Base-by-base conservation (phyloP, 306 rosid species). In the Astragalus glycyphyllos region DNA sequence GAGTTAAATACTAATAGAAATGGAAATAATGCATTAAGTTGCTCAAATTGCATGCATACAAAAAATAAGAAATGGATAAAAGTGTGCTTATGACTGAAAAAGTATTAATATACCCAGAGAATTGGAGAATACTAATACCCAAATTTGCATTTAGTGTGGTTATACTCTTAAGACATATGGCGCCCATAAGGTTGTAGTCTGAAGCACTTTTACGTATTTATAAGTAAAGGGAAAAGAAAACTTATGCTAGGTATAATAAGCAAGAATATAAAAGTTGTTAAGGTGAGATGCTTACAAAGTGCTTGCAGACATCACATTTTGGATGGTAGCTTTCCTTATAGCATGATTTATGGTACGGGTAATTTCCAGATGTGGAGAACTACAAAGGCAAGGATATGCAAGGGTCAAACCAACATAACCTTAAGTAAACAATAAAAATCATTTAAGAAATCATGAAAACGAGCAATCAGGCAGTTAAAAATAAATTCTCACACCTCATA, bases 281-380 rank as follows among this genome's bases (percentile, higher is more conserved):
- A 15, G 69, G 59, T 51, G 34, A 69, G 69, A 46, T 81, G 77
- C 99, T 89, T 84, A 95, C 97, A 48, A 87, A 95, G 80, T 86
- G 96, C 85, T 86, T 95, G 94, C 99, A 95, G 75, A 95, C 97
- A 79, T 95, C 99, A 81, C 99, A 95, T 76, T 95, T 95, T 53
- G 99, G 99, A 82, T 91, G 96, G 84, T 91, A 87, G 84, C 80
- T 91, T 82, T 91, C 97, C 86, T 82, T 95, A 81, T 95, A 91
- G 86, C 99, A 95, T 72, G 96, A 56, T 76, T 89, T 95, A 78
- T 95, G 97, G 75, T 87, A 91, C 37, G 99, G 98, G 62, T 74
- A 82, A 81, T 86, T 88, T 69, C 96, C 98, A 60, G 90, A 85
- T 3, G 98, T 92, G 79, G 96, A 89, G 86, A 92, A 92, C 98